Percentiles rank a stretch among this genome's conserved stretches.
phyloP scores from a whole-genome alignment of 768 basidiomycete species.

The Filobasidium wieringae region DNA sequence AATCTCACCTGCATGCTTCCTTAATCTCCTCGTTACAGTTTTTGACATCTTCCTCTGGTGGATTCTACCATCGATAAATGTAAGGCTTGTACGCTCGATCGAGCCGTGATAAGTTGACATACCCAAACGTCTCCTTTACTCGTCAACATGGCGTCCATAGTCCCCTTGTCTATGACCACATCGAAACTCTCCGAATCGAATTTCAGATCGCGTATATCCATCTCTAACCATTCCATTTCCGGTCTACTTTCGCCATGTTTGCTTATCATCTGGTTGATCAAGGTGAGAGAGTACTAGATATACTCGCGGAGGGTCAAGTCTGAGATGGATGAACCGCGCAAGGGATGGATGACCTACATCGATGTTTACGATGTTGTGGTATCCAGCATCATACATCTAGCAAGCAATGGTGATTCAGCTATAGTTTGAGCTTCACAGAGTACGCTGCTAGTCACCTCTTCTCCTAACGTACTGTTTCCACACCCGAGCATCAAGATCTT shows the following conservation, averaged over 20 bases:
- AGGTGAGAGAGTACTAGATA: slow-evolving; percentile 28
- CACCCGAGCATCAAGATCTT: slow-evolving; percentile 36
- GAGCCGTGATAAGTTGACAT: slow-evolving; percentile 4
- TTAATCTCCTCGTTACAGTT: slow-evolving; percentile 31
- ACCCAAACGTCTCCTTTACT: slow-evolving; percentile 40
- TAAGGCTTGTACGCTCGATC: not conserved
- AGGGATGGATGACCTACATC: slow-evolving; percentile 25
- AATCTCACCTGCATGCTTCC: slow-evolving; percentile 30
- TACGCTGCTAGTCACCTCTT: slow-evolving; percentile 25
- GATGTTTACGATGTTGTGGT: slow-evolving; percentile 37
- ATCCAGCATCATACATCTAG: slow-evolving; percentile 39
- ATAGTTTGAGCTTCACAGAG: no score
- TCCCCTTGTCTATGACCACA: slow-evolving; percentile 39
- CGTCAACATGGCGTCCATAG: slow-evolving; percentile 39
- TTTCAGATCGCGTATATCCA: slow-evolving; percentile 37
- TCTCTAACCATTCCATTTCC: slow-evolving; percentile 38
- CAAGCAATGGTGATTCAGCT: no score
- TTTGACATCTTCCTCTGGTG: slow-evolving; percentile 33
- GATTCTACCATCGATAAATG: slow-evolving; percentile 24
- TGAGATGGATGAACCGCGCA: not conserved
- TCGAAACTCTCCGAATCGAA: slow-evolving; percentile 36
- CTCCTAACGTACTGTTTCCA: slow-evolving; percentile 33
- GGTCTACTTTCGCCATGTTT: slow-evolving; percentile 25
- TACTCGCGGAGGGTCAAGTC: not conserved
- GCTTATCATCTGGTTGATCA: slow-evolving; percentile 37